Evolutionary conservation across 208 protist species (phyloP).

Genomic region (Leishmania arabica): DNA sequence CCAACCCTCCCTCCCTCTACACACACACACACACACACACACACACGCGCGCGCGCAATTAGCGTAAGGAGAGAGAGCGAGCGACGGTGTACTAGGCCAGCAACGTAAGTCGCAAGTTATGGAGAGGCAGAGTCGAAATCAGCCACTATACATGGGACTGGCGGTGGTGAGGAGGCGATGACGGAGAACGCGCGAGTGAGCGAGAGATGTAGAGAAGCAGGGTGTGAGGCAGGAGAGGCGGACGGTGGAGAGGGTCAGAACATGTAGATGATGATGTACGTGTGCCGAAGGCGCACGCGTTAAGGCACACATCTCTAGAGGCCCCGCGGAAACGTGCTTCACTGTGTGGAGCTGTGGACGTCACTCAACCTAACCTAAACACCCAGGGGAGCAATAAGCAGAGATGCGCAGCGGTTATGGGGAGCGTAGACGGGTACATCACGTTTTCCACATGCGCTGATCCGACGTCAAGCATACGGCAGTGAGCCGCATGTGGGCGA

Average conservation of each 20-base stretch:
- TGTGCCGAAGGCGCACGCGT: neutral
- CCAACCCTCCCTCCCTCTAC: too few relatives aligned
- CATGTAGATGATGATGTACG: neutral
- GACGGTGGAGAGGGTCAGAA: neutral
- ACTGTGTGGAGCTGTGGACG: neutral
- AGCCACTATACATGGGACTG: slow-evolving; percentile 2
- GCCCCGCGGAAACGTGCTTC: neutral
- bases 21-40: neutral
- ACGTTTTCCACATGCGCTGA: neutral
- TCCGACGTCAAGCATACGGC: neutral
- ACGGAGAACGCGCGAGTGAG: neutral
- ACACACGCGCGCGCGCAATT: too few relatives aligned
- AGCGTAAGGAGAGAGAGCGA: neutral
- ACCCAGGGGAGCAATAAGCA: neutral
- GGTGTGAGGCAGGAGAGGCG: neutral
- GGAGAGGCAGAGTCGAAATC: neutral
- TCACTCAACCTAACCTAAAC: neutral
- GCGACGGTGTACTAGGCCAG: neutral
- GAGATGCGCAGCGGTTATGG: neutral
- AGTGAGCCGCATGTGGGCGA: neutral
- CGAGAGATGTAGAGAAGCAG: neutral
- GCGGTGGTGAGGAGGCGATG: neutral
- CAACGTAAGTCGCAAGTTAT: neutral
- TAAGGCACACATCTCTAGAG: neutral
- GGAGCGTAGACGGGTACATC: neutral